Evolutionary conservation across 805 yeast genomes (phyloP), one percentile per base, ranked within the genome.

Genomic region (Hanseniaspora thailandica): DNA sequence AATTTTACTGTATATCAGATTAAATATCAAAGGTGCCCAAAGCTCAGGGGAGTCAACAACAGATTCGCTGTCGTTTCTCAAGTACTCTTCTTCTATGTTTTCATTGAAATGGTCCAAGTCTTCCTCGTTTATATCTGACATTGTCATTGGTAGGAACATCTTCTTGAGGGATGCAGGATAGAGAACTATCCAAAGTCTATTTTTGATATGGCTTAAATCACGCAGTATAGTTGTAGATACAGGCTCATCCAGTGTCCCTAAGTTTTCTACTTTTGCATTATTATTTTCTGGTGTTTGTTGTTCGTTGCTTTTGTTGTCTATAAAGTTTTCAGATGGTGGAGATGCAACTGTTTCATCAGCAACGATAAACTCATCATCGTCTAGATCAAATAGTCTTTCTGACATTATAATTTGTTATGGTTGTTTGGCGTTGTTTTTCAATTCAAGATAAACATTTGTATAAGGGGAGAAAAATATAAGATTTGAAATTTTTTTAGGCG

Each of bases 21-120:
- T 60, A 30, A 67, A 65, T 5, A 61, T 49, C 13, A 67, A 51
- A 1, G 70, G 70, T 1, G 70, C 70, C 70, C 70, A 67, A 8
- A 67, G 58, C 54, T 67, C 70, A 38, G 60, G 55, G 9, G 57
- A 53, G 5, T 53, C 50, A 25, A 43, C 45, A 15, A 35, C 43
- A 28, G 52, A 47, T n/a, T 54, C 52, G 26, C 51, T 56, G 30
- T 53, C 54, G 19, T 26, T 20, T 15, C 3, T 43, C 20, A 20
- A 9, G 8, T 20, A 15, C 28, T 35, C 36, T 7, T 19, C 40
- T 8, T 39, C 20, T 30, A 43, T 19, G 35, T 19, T 30, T 6
- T 2, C 35, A 15, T 20, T 23, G 26, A 23, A 17, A 17, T 13
- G 30, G 12, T 22, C 28, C 12, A 30, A 23, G 7, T 17, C 35